A percentile compares a stretch with the other conserved stretches of the same genome.
phyloP scores from a whole-genome alignment of 208 protist species.

The Acanthamoeba lenticulata region DNA sequence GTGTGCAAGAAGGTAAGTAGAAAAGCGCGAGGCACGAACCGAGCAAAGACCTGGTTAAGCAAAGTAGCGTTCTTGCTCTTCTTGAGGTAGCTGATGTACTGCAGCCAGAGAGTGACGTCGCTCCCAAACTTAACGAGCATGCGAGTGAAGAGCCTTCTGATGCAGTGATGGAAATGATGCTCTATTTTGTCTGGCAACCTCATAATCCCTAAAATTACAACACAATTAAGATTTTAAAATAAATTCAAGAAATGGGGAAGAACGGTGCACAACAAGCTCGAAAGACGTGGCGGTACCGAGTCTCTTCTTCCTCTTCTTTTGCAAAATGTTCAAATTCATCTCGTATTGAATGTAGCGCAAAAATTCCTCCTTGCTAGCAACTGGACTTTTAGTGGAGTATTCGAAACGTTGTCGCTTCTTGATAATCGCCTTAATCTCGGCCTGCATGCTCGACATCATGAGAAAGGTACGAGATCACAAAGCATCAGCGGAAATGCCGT shows the following conservation, averaged over 20 bases:
- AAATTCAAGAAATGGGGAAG: not conserved
- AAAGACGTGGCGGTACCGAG: not conserved
- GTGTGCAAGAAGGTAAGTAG: not conserved
- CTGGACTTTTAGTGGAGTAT: not conserved
- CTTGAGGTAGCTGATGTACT: slow-evolving; percentile 57
- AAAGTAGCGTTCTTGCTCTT: not conserved
- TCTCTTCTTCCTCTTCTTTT: not conserved
- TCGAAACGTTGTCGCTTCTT: not conserved
- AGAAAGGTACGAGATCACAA: not conserved
- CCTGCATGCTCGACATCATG: not conserved
- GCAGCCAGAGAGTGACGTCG: slow-evolving; percentile 51
- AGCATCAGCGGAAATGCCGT: not conserved
- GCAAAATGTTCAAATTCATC: slow-evolving; percentile 13
- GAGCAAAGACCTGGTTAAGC: slow-evolving; percentile 30
- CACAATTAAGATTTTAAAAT: not conserved
- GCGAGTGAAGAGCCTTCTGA: not conserved
- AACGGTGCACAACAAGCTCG: not conserved
- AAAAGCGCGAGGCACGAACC: not conserved
- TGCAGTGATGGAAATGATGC: not conserved
- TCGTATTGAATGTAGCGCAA: slow-evolving; percentile 63
- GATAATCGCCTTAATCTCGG: slow-evolving; percentile 56
- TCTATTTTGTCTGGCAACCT: not conserved
- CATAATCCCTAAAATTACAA: not conserved
- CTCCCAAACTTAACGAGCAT: not conserved
- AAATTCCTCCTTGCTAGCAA: not conserved